Percentiles rank a stretch among this genome's conserved stretches.
Evolutionary conservation across 108 stramenopile species (phyloP).

Genomic region (Seminavis robusta): DNA sequence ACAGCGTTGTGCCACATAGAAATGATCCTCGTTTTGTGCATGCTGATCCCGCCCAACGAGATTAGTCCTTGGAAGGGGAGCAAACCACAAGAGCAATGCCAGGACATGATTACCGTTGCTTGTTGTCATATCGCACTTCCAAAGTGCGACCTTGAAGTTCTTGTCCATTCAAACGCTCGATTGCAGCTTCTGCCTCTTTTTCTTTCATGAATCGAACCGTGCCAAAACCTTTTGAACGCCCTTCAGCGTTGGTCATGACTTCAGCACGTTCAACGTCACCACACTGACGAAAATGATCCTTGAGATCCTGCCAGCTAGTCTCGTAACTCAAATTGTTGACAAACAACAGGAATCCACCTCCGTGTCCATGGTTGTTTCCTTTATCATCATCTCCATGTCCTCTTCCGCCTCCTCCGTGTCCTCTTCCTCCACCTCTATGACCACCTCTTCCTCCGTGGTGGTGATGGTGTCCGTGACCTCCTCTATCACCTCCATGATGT

Average conservation of each 20-base stretch:
- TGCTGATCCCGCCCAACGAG: too few relatives aligned
- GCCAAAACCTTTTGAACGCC: conserved; percentile 82
- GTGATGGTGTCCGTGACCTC: conserved; percentile 22
- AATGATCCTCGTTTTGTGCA: too few relatives aligned
- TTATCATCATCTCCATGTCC: conserved; percentile 4
- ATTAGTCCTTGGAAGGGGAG: too few relatives aligned
- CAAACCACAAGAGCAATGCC: too few relatives aligned
- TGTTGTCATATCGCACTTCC: conserved; percentile 70
- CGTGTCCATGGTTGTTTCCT: conserved; percentile 3
- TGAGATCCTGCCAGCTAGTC: conserved; percentile 80
- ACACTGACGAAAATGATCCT: conserved; percentile 80
- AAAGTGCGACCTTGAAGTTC: conserved; percentile 72
- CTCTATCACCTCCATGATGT: conserved; percentile 27
- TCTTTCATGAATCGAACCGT: conserved; percentile 79
- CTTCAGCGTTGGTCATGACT: conserved; percentile 52
- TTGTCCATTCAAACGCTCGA: conserved; percentile 68
- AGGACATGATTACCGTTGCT: conserved; percentile 40
- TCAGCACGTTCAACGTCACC: conserved; percentile 80
- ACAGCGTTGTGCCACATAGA: too few relatives aligned
- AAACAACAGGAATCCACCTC: conserved; percentile 52
- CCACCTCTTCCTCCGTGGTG: conserved; percentile 33
- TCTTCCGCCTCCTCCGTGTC: conserved; percentile 18
- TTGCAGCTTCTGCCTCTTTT: conserved; percentile 81
- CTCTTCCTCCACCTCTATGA: conserved; percentile 11
- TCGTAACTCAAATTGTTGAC: conserved; percentile 85